These are phyloP conservation scores for Acorus gramineus DNA, from an alignment of 106 monocot genomes.

Conservation along the genomic window DNA sequence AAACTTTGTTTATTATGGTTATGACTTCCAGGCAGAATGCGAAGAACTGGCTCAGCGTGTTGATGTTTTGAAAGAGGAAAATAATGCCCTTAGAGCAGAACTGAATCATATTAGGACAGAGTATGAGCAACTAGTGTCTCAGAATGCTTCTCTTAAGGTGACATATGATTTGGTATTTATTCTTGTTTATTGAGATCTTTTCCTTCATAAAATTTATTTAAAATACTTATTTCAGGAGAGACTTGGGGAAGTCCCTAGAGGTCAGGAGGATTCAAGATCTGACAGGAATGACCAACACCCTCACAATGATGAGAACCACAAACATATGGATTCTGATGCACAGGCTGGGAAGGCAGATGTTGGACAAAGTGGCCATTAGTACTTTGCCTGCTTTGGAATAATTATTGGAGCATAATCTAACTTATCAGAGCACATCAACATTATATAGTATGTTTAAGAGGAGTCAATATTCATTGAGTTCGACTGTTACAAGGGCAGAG, in stretches of 20 bases:
- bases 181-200: no score
- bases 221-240: conserved; percentile 28
- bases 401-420: conserved; percentile 9
- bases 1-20: background rate
- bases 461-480: conserved; percentile 20
- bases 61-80: conserved; percentile 57
- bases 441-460: conserved; percentile 18
- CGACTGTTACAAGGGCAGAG: conserved; percentile 27
- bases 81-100: conserved; percentile 51
- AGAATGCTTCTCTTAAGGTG: conserved; percentile 64
- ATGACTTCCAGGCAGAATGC: conserved; percentile 52
- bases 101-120: conserved; percentile 51
- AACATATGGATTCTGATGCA: conserved; percentile 13
- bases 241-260: conserved; percentile 28
- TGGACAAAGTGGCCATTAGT: conserved; percentile 6
- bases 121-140: conserved; percentile 42
- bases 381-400: conserved; percentile 2
- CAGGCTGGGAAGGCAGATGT: conserved; percentile 11
- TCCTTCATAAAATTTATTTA: no score
- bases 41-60: conserved; percentile 62
- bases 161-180: background rate
- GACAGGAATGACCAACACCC: conserved; percentile 31
- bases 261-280: conserved; percentile 22
- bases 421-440: conserved; percentile 8
- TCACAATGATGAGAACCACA: conserved; percentile 12